Base-by-base conservation (phyloP, 805 yeast genomes). In the Kodamaea lidongshanica region DNA sequence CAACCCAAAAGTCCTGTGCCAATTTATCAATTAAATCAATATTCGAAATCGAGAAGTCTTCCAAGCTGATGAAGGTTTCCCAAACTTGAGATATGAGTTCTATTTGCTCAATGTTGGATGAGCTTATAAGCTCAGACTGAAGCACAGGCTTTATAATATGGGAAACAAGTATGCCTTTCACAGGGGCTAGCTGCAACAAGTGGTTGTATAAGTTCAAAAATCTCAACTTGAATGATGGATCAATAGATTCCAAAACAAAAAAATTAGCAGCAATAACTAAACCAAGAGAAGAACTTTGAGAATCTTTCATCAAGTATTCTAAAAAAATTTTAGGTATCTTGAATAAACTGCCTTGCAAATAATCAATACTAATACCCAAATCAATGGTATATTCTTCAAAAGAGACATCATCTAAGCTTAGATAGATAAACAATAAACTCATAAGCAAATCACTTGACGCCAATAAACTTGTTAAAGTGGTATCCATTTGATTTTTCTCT, bases 401-500 rank as follows among this genome's bases (percentile, higher is more conserved):
- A 5, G 41, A 37, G 2, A 41, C 34, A 21, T 53, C 54, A 7
- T 49, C 42, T 3, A 50, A 29, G 15, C 52, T 44, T 19, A 65
- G 44, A 39, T 55, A 61, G 10, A 56, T 47, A 31, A 61, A 50
- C n/a, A 53, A 47, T 26, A 65, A 46, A 34, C 50, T 56, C 3
- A 55, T 47, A 6, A 42, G 19, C 10, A 42, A 25, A 5, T 17
- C 23, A 12, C 21, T 18, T 11, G 12, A 13, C 3, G 33, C 27
- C 10, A 30, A 19, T 11, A 24, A 27, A 10, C 22, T 27, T 6
- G 20, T 12, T 7, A 12, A 13, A 12, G 11, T 16, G 5, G 20
- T 11, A 13, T 30, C 19, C 12, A 14, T 14, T 12, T 25, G 27
- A 12, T 12, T 11, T 6, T n/a, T 13, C 6, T 22, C 21, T 5